Evolutionary conservation across 352 stramenopile species (phyloP).

Genomic region (Phytopythium sindhum): DNA sequence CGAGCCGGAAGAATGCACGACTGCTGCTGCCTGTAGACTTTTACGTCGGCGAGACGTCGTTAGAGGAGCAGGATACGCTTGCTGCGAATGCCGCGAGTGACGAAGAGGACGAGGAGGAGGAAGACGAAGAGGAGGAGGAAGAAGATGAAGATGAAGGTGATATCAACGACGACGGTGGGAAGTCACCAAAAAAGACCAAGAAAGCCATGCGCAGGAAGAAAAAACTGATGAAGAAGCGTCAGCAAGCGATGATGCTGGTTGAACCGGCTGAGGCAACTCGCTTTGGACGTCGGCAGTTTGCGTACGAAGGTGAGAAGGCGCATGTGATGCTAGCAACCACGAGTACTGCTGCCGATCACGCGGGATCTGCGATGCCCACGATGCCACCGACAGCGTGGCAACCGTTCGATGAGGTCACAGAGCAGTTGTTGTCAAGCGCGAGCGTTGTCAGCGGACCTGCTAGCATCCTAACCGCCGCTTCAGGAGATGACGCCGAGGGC

Average conservation of each 20-base stretch:
- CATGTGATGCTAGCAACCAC: slow-evolving; percentile 22
- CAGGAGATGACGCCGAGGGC: background rate
- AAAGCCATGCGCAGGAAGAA: slow-evolving; percentile 13
- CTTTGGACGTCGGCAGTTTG: slow-evolving; percentile 20
- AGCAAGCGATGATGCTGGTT: slow-evolving; percentile 17
- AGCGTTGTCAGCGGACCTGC: slow-evolving; percentile 10
- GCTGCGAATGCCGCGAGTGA: slow-evolving; percentile 13
- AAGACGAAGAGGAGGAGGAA: slow-evolving; percentile 40
- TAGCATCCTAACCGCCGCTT: background rate
- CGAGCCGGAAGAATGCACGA: slow-evolving; percentile 45
- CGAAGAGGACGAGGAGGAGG: slow-evolving; percentile 33
- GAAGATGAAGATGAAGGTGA: slow-evolving; percentile 29
- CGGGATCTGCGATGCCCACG: background rate
- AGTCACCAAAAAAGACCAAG: slow-evolving; percentile 16
- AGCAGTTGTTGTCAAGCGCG: slow-evolving; percentile 17
- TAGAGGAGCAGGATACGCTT: slow-evolving; percentile 41
- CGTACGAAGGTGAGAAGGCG: slow-evolving; percentile 42
- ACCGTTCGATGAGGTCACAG: slow-evolving; percentile 17
- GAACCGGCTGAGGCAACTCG: slow-evolving; percentile 30
- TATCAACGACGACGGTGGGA: slow-evolving; percentile 10
- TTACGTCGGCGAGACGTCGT: slow-evolving; percentile 42
- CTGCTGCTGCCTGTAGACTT: slow-evolving; percentile 63
- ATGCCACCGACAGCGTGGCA: slow-evolving; percentile 8
- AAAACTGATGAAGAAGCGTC: slow-evolving; percentile 19
- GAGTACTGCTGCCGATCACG: background rate